Evolutionary conservation across 495 filamentous ascomycete genomes (phyloP), one percentile per base, ranked within the genome.

Genomic region (Penicillium fimorum): DNA sequence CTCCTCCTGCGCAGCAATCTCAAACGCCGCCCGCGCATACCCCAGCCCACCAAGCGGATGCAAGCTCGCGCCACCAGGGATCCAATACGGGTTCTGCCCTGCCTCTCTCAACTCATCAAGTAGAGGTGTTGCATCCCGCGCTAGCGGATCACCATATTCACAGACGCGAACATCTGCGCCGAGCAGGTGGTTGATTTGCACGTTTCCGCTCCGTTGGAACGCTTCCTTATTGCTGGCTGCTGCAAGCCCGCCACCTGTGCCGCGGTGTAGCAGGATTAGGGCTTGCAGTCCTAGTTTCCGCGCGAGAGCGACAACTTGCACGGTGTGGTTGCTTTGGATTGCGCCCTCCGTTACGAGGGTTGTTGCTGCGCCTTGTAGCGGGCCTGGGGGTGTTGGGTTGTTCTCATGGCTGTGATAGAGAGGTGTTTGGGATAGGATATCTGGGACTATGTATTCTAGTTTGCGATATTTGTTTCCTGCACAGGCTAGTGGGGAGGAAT

Each of bases 381-480:
- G 56, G 32, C 33, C n/a, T 15, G 12, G 37, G 15, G 22, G 32
- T 9, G 35, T 40, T 29, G 56, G 56, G 37, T 68, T 61, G 38
- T 58, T 52, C 52, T 68, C 65, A 40, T 68, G 63, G 53, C 56
- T 47, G 40, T 60, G 51, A 30, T 67, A 43, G 20, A 33, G 46
- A 20, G 64, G 67, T 12, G 30, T 35, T 9, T 32, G 11, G 30
- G 61, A 66, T 37, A 70, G 63, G 25, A 75, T 70, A 40, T 76
- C 70, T 0, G 72, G 71, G 13, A 75, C 56, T 25, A 76, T 67
- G 59, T 76, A 76, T 62, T 76, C 73, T 29, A 76, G 63, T 58
- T 76, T 76, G 45, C 73, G 72, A 60, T 75, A 73, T 65, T 76
- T 76, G 61, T 76, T 76, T 27, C 73, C 73, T 24, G 72, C 50